Conservation (phyloP, 2,329 filamentous ascomycete species). For the Atkinsonella texensis region DNA sequence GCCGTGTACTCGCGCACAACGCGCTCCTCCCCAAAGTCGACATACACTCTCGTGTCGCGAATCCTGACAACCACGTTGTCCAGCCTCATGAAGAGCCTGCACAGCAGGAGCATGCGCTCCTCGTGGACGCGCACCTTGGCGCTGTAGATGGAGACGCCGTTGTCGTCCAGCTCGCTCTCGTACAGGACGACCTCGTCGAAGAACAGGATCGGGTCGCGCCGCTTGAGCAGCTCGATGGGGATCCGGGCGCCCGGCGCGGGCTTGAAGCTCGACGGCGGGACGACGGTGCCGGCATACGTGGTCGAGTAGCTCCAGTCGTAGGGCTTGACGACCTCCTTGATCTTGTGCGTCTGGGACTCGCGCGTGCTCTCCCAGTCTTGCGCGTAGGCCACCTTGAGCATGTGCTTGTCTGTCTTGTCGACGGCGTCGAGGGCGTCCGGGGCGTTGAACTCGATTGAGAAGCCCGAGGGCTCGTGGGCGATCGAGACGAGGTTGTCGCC, state of each 20-base stretch:
- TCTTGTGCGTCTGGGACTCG: slow-evolving; percentile 71
- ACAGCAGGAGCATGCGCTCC: slow-evolving; percentile 70
- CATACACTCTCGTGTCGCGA: slow-evolving; percentile 80
- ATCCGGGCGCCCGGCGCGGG: slow-evolving; percentile 38
- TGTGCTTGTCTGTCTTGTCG: slow-evolving; percentile 82
- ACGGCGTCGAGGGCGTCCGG: slow-evolving; percentile 81
- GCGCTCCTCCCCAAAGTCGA: slow-evolving; percentile 70
- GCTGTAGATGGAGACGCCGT: slow-evolving; percentile 81
- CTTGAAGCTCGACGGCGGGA: slow-evolving; percentile 9
- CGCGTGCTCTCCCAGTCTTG: slow-evolving; percentile 61
- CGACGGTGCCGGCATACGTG: slow-evolving; percentile 60
- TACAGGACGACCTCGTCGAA: slow-evolving; percentile 94
- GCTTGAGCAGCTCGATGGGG: slow-evolving; percentile 74
- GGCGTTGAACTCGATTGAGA: slow-evolving; percentile 71
- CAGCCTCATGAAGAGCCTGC: slow-evolving; percentile 81
- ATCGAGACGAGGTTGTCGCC: slow-evolving; percentile 81
- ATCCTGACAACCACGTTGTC: slow-evolving; percentile 83
- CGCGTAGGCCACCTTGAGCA: slow-evolving; percentile 91
- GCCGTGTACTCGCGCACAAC: slow-evolving; percentile 83
- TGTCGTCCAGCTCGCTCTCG: slow-evolving; percentile 95
- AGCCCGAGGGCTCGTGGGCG: slow-evolving; percentile 60
- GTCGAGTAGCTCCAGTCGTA: slow-evolving; percentile 99
- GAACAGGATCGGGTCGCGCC: slow-evolving; percentile 88
- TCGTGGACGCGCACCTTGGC: slow-evolving; percentile 93
- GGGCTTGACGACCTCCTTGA: slow-evolving; percentile 87